phyloP scores from a whole-genome alignment of 768 basidiomycete genomes.

The Asterophora lycoperdoides region DNA sequence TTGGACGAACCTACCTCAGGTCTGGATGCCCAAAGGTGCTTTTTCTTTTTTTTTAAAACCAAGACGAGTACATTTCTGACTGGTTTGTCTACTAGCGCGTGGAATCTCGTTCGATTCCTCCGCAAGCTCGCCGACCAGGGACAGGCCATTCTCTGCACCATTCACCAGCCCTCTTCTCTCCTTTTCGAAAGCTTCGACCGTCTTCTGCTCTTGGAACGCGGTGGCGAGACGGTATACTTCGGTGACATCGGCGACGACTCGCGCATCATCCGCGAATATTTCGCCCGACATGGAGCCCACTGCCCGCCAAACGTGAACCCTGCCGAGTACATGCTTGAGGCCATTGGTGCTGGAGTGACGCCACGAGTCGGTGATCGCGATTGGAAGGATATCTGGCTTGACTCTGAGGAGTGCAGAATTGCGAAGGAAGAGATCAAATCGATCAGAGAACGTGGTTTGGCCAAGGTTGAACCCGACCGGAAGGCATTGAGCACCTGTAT shows the following conservation, averaged over 20 bases:
- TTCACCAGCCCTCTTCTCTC: slow-evolving; percentile 83
- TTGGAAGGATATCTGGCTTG: slow-evolving; percentile 84
- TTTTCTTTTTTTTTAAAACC: neutral
- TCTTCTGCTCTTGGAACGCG: slow-evolving; percentile 61
- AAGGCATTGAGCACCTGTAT: slow-evolving; percentile 44
- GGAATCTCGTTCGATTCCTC: slow-evolving; percentile 79
- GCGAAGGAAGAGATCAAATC: slow-evolving; percentile 40
- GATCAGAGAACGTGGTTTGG: slow-evolving; percentile 46
- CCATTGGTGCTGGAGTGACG: slow-evolving; percentile 81
- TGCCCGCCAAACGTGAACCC: slow-evolving; percentile 81
- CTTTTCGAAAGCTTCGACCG: slow-evolving; percentile 86
- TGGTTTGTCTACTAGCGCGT: slow-evolving; percentile 49
- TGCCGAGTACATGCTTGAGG: slow-evolving; percentile 75
- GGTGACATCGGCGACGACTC: slow-evolving; percentile 83
- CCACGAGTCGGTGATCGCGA: slow-evolving; percentile 72
- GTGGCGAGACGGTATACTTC: slow-evolving; percentile 92
- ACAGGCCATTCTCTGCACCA: slow-evolving; percentile 87
- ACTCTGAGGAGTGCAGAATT: slow-evolving; percentile 54
- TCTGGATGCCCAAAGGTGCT: slow-evolving; percentile 39
- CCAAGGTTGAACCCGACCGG: slow-evolving; percentile 36
- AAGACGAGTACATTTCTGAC: slow-evolving; percentile 47
- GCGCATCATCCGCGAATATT: slow-evolving; percentile 65
- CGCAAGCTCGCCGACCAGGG: slow-evolving; percentile 81
- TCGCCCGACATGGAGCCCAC: slow-evolving; percentile 64
- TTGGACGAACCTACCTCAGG: slow-evolving; percentile 50